Base-by-base conservation (phyloP, 352 stramenopile genomes). In the Thalassiosira pacifica region DNA sequence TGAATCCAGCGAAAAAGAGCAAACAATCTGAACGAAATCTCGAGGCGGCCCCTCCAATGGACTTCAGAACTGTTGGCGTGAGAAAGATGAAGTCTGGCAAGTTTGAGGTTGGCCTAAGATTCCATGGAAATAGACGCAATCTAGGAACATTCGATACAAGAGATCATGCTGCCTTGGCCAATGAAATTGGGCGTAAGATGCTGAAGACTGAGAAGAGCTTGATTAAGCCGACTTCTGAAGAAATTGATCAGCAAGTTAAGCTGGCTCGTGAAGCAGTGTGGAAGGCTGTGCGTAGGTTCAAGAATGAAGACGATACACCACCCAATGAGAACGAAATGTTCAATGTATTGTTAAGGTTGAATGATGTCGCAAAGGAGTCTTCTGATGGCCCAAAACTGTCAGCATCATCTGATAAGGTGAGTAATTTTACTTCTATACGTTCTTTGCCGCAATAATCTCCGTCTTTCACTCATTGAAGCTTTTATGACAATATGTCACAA, bases 181-280 rank as follows among this genome's bases (percentile, higher is more conserved):
- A 71, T 55, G 34, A 71, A 24, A 57, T 59, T 34, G 34, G 34
- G 37, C 64, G 64, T 19, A 71, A 71, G 53, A 71, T 71, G 2
- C 22, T 71, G 6, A 34, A 71, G 64, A 57, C 64, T 18, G 37
- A 27, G 26, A 71, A 71, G n/a, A 37, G 64, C n/a, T 55, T 29
- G 13, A 42, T 10, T 4, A 53, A 71, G 13, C 34, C 19, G 53
- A n/a, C 64, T 37, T 18, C 27, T 2, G 64, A 71, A 55, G 37
- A 60, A 71, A 71, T 48, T 4, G 64, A 59, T 4, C 13, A 37
- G n/a, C 24, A 71, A 40, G 27, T 71, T 19, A 53, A 34, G 27
- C 22, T 22, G 29, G 64, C 64, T 71, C 64, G 64, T 59, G 37
- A 71, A 16, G 37, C 22, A 0, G 64, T 37, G 53, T 27, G 45